Conservation (phyloP, 352 stramenopile genomes). For the Phytophthora pini region DNA sequence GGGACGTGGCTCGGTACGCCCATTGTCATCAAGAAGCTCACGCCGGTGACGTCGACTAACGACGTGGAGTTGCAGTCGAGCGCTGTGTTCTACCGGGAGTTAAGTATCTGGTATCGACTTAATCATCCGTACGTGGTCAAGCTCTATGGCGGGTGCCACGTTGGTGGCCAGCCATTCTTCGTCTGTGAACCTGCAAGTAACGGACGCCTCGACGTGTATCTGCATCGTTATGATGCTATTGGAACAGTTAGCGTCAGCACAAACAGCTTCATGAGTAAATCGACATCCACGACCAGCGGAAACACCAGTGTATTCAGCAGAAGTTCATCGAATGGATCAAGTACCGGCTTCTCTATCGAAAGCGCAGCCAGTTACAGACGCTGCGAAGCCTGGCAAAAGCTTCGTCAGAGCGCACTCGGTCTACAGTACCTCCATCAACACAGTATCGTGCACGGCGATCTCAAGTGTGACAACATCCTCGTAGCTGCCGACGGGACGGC, state of each 20-base stretch:
- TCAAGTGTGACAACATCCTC: constrained; percentile 55
- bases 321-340: constrained; percentile 26
- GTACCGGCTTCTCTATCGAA: constrained; percentile 13
- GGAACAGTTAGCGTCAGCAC: constrained; percentile 7
- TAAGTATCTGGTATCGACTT: constrained; percentile 41
- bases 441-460: constrained; percentile 43
- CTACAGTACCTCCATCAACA: constrained; percentile 45
- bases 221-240: constrained; percentile 21
- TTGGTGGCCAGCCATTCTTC: constrained; percentile 45
- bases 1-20: constrained; percentile 40
- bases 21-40: constrained; percentile 45
- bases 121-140: constrained; percentile 44
- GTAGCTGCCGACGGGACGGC: constrained; percentile 35
- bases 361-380: constrained; percentile 13
- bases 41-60: neutral
- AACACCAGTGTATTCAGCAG: constrained; percentile 16
- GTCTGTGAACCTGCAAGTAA: constrained; percentile 39
- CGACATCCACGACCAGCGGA: constrained; percentile 16
- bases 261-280: constrained; percentile 15
- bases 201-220: constrained; percentile 32
- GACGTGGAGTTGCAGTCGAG: constrained; percentile 13
- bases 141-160: constrained; percentile 42
- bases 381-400: constrained; percentile 35
- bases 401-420: constrained; percentile 34
- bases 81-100: constrained; percentile 36